These are phyloP conservation scores for Annulohypoxylon maeteangense DNA, from an alignment of 495 filamentous ascomycete genomes.

Conservation along the genomic window DNA sequence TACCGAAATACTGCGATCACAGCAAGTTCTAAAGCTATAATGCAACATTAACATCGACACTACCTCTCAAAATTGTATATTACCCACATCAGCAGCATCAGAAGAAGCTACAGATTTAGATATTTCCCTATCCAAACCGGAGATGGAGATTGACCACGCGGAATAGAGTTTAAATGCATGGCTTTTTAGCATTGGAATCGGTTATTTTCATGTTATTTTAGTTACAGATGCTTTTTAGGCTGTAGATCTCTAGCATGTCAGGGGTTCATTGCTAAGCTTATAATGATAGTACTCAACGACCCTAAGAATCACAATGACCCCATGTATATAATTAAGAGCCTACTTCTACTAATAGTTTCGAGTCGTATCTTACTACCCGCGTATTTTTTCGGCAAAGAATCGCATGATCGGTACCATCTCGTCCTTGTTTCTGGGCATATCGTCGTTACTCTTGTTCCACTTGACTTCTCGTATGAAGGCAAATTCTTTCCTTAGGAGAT, in stretches of 20 bases:
- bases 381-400: constrained; percentile 83
- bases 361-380: constrained; percentile 54
- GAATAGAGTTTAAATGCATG: constrained; percentile 34
- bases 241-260: neutral
- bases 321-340: neutral
- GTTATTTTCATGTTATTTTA: constrained; percentile 1
- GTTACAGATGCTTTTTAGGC: constrained; percentile 8
- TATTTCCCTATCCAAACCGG: constrained; percentile 1
- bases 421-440: constrained; percentile 83
- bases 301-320: neutral
- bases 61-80: constrained; percentile 25
- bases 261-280: neutral
- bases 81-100: constrained; percentile 27
- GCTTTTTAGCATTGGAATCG: constrained; percentile 20
- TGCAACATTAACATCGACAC: neutral
- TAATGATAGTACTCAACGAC: constrained; percentile 8
- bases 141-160: constrained; percentile 9
- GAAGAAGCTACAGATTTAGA: constrained; percentile 27
- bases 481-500: constrained; percentile 73
- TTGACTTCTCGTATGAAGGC: constrained; percentile 75
- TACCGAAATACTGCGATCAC: constrained; percentile 62
- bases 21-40: constrained; percentile 25
- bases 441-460: constrained; percentile 79
- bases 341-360: neutral
- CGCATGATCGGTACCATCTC: constrained; percentile 95